phyloP scores from a whole-genome alignment of 768 basidiomycete species.

The Pleurotus tuber-regium region DNA sequence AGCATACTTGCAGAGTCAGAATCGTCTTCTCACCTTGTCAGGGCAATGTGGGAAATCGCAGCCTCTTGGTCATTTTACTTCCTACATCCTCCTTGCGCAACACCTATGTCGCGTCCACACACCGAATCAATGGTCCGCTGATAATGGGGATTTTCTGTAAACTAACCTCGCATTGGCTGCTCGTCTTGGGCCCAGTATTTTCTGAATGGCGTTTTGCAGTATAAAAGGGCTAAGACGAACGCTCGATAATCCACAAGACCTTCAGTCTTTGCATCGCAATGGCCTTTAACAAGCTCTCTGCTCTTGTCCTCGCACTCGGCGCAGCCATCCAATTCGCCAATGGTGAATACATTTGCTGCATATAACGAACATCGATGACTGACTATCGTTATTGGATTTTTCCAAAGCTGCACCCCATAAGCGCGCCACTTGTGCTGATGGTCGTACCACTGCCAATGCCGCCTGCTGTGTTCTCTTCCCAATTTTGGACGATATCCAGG shows the following conservation, averaged over 20 bases:
- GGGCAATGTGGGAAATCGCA: neutral
- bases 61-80: neutral
- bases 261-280: constrained; percentile 1
- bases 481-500: constrained; percentile 20
- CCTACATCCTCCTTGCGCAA: neutral
- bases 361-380: neutral
- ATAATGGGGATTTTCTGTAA: constrained; percentile 3
- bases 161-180: neutral
- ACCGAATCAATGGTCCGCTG: constrained; percentile 2
- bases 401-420: constrained; percentile 11
- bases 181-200: neutral
- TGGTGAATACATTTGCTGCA: neutral
- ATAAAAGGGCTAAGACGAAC: constrained; percentile 2
- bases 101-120: constrained; percentile 3
- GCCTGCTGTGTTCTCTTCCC: constrained; percentile 27
- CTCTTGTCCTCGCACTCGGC: constrained; percentile 6
- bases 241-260: neutral
- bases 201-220: neutral
- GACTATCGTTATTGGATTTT: too few species aligned
- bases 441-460: constrained; percentile 25
- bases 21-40: neutral
- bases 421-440: constrained; percentile 27
- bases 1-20: neutral
- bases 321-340: neutral
- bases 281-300: constrained; percentile 2